Conservation (phyloP, 108 stramenopile genomes). For the Aurantiochytrium sp. region DNA sequence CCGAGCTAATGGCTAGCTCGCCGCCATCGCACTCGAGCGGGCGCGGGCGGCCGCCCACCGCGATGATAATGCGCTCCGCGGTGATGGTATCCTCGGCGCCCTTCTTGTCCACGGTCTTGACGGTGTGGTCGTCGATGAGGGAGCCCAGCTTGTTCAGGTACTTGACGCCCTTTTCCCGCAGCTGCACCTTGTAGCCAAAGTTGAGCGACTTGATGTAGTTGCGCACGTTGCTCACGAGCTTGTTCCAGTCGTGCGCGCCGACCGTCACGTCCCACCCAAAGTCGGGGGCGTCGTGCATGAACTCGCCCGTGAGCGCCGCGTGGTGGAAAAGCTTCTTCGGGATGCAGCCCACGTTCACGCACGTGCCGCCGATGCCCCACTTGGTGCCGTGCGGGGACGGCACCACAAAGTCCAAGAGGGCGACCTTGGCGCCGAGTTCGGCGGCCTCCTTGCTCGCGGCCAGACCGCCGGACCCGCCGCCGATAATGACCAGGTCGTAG, state of each 20-base stretch:
- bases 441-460: slow-evolving; percentile 81
- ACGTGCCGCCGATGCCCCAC: slow-evolving; percentile 98
- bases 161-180: slow-evolving; percentile 84
- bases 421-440: slow-evolving; percentile 81
- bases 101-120: slow-evolving; percentile 70
- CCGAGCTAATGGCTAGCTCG: slow-evolving; percentile 85
- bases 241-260: slow-evolving; percentile 64
- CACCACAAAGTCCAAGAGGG: slow-evolving; percentile 90
- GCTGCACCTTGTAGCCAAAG: slow-evolving; percentile 89
- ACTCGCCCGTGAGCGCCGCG: slow-evolving; percentile 67
- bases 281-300: slow-evolving; percentile 56
- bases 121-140: slow-evolving; percentile 68
- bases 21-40: slow-evolving; percentile 48
- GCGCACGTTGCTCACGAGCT: slow-evolving; percentile 71
- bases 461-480: slow-evolving; percentile 91
- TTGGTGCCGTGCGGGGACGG: slow-evolving; percentile 82
- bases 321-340: slow-evolving; percentile 97
- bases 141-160: slow-evolving; percentile 82
- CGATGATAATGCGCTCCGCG: slow-evolving; percentile 78
- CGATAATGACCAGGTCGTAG: slow-evolving; percentile 92
- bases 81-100: slow-evolving; percentile 32
- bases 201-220: slow-evolving; percentile 92
- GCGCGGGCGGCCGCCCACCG: slow-evolving; percentile 86
- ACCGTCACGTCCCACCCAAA: slow-evolving; percentile 64
- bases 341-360: slow-evolving; percentile 94